A percentile compares a stretch with the other conserved stretches of the same genome.
phyloP scores from a whole-genome alignment of 768 basidiomycete species.

The Kwoniella europaea region DNA sequence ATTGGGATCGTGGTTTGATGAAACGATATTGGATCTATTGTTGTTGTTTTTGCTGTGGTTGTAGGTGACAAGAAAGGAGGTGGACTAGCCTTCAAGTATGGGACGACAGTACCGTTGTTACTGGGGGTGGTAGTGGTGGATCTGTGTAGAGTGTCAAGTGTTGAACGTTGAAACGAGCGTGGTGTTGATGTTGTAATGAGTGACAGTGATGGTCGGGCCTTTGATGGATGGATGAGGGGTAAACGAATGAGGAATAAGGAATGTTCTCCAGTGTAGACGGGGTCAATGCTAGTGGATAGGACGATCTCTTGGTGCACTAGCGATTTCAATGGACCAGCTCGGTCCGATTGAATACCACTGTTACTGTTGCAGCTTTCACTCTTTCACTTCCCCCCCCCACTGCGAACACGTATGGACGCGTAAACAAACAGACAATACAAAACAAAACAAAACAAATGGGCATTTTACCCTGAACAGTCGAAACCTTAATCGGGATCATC shows the following conservation, averaged over 20 bases:
- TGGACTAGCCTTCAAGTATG: no score
- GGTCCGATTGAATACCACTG: background rate
- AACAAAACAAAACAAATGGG: background rate
- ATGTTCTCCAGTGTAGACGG: background rate
- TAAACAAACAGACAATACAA: conserved; percentile 15
- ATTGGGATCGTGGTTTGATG: background rate
- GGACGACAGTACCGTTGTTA: no score
- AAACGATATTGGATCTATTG: background rate
- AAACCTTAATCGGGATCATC: background rate
- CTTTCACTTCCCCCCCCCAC: background rate
- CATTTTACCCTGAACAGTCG: conserved; percentile 5
- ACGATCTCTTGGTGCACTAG: no score
- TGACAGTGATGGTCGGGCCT: background rate
- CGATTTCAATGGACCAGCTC: background rate
- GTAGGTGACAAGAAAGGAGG: background rate
- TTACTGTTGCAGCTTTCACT: background rate
- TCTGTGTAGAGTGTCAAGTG: no score
- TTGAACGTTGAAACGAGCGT: background rate
- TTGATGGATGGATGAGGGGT: background rate
- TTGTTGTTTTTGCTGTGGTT: background rate
- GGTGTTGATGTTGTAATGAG: background rate
- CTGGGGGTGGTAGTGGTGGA: no score
- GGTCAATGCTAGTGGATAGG: background rate
- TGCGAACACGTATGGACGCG: background rate
- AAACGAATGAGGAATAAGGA: background rate